These are phyloP conservation scores for Pilaira anomala DNA, from an alignment of 192 early-diverging fungal genomes.

Conservation along the genomic window DNA sequence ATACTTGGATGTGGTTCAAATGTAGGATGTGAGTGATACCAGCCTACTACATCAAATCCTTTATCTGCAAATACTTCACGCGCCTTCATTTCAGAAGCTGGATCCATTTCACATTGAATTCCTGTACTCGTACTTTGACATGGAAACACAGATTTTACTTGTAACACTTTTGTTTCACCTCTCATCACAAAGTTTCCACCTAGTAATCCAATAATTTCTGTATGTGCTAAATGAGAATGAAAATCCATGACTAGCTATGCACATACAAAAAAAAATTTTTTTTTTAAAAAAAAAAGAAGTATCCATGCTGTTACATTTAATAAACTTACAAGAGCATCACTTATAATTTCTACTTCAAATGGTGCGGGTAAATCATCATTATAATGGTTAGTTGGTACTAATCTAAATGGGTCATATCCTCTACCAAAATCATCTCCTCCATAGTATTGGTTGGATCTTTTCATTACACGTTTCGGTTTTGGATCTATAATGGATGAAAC, in stretches of 20 bases:
- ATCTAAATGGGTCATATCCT: constrained; percentile 55
- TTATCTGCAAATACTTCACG: constrained; percentile 64
- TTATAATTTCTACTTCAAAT: constrained; percentile 47
- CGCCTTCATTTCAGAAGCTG: constrained; percentile 80
- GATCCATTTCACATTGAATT: constrained; percentile 87
- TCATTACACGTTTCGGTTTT: constrained; percentile 28
- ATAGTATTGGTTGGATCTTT: constrained; percentile 22
- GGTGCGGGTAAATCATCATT: constrained; percentile 45
- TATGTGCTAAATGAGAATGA: constrained; percentile 85
- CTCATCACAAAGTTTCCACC: constrained; percentile 69
- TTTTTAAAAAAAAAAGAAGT: not conserved
- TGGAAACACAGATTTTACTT: constrained; percentile 71
- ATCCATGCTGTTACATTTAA: no score
- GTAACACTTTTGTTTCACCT: constrained; percentile 37
- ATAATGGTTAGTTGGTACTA: constrained; percentile 48
- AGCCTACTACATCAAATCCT: constrained; percentile 75
- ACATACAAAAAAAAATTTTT: constrained; percentile 15
- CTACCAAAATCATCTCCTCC: constrained; percentile 28
- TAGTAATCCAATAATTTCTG: constrained; percentile 91
- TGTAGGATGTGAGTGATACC: constrained; percentile 97
- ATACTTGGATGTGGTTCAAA: constrained; percentile 88
- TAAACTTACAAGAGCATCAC: constrained; percentile 50
- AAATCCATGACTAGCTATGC: constrained; percentile 85
- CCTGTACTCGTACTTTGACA: constrained; percentile 79
- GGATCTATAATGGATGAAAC: not conserved